phyloP scores from a whole-genome alignment of 2,329 filamentous ascomycete species.

The Epichloe sp. region DNA sequence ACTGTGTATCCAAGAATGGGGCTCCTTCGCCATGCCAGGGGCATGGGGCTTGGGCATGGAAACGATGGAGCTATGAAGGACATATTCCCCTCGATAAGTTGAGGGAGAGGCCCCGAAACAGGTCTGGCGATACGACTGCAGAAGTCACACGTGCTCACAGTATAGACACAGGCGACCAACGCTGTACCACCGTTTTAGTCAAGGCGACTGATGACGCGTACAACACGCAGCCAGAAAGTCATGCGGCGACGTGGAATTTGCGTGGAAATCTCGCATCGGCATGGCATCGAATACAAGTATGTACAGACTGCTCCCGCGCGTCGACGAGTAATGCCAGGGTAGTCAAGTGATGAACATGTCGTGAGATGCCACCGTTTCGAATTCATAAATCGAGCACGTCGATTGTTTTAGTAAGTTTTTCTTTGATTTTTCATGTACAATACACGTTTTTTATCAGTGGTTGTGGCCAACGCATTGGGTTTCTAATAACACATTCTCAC shows the following conservation, averaged over 20 bases:
- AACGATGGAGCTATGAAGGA: constrained; percentile 45
- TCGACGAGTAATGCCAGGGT: neutral
- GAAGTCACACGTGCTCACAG: constrained; percentile 2
- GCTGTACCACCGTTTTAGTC: constrained; percentile 42
- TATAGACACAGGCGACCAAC: constrained; percentile 13
- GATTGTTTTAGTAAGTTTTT: too few species aligned
- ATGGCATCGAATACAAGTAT: constrained; percentile 45
- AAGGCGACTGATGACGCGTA: constrained; percentile 55
- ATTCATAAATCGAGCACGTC: too few species aligned
- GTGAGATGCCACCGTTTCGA: neutral
- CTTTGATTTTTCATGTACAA: too few species aligned
- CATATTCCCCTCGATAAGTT: constrained; percentile 25
- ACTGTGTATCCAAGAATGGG: constrained; percentile 22
- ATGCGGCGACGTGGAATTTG: constrained; percentile 48
- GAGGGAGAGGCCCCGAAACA: constrained; percentile 5
- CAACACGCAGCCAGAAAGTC: constrained; percentile 51
- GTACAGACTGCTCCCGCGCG: constrained; percentile 17
- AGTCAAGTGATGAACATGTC: neutral
- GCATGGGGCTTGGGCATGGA: constrained; percentile 49
- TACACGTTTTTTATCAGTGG: too few species aligned
- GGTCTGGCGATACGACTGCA: neutral
- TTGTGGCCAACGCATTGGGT: too few species aligned
- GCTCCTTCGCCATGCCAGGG: constrained; percentile 21
- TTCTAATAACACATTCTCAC: too few species aligned
- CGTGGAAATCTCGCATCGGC: constrained; percentile 54